Evolutionary conservation across 345 rosid genomes (phyloP), one percentile per base, ranked within the genome.

Genomic region (Hibiscus mutabilis): DNA sequence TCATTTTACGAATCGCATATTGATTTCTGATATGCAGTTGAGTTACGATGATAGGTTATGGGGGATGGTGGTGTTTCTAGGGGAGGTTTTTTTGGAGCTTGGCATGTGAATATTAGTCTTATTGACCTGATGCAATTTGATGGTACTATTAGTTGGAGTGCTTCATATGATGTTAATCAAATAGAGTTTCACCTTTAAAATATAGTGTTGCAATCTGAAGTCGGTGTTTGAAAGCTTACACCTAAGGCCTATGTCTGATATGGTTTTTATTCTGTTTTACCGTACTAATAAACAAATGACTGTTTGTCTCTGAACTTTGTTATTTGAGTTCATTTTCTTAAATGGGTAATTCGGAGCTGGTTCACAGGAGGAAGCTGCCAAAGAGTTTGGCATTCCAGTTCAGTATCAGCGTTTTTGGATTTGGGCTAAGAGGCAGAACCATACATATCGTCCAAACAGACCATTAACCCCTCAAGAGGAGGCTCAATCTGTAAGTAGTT

Each of bases 341-440:
- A 47, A 10, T 35, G 1, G 67, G 66, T 72, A 60, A 77, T 58
- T 65, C 51, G 70, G 47, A 58, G 60, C 51, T 80, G 68, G 35
- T 59, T 70, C 16, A 3, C 85, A 95, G 99, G 99, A 95, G 82
- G 97, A 95, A 66, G 89, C 92, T 73, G 99, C 97, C 40, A 92
- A 85, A 83, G 99, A 89, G 77, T 92, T 92, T 70, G 97, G 93
- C 58, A 81, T 95, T 60, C 97, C 99, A 13, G 86, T 95, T 60
- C 92, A 88, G 71, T 87, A 66, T 81, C 99, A 87, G 77, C 86
- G 99, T 47, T 95, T 85, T 76, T 95, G 99, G 99, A 81, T 88
- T 58, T 95, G 99, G 99, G 97, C 97, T 65, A 95, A 95, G 91
- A 85, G 97, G 56, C 97, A 89, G 76, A 92, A 95, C 83, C 93